Conservation (phyloP, 768 basidiomycete genomes). For the Trametes elegans region DNA sequence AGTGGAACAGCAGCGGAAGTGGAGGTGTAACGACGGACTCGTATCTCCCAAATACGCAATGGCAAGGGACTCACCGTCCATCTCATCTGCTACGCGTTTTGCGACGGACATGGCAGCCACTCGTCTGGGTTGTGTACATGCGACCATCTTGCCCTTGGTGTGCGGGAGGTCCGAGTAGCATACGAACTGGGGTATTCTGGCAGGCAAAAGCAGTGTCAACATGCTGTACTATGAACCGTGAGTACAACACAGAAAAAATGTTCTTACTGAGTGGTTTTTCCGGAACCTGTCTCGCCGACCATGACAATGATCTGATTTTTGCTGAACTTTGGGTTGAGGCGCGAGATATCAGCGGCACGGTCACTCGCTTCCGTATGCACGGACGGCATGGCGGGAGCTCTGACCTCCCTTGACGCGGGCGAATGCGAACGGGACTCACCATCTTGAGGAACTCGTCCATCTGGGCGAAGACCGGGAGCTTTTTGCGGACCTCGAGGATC, state of each 20-base stretch:
- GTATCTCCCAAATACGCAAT: no score
- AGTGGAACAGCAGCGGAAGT: no score
- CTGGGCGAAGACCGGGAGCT: constrained; percentile 87
- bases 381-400: constrained; percentile 28
- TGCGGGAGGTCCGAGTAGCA: constrained; percentile 93
- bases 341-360: constrained; percentile 26
- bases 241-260: not conserved
- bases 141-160: constrained; percentile 84
- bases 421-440: constrained; percentile 46
- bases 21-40: not conserved
- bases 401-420: constrained; percentile 28
- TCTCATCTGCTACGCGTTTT: constrained; percentile 97
- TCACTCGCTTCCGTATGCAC: constrained; percentile 18
- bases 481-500: constrained; percentile 81
- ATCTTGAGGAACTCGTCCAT: constrained; percentile 92
- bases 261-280: constrained; percentile 91
- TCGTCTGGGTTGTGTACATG: constrained; percentile 94
- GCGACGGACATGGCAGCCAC: constrained; percentile 98
- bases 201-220: constrained; percentile 22
- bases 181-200: constrained; percentile 94
- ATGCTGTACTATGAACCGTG: no score
- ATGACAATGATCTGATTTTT: constrained; percentile 85
- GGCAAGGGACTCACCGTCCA: constrained; percentile 73
- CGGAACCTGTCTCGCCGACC: constrained; percentile 94
- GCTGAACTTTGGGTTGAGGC: constrained; percentile 52